Base-by-base conservation (phyloP, 78 protist species). In the Dictyostelium purpureum region DNA sequence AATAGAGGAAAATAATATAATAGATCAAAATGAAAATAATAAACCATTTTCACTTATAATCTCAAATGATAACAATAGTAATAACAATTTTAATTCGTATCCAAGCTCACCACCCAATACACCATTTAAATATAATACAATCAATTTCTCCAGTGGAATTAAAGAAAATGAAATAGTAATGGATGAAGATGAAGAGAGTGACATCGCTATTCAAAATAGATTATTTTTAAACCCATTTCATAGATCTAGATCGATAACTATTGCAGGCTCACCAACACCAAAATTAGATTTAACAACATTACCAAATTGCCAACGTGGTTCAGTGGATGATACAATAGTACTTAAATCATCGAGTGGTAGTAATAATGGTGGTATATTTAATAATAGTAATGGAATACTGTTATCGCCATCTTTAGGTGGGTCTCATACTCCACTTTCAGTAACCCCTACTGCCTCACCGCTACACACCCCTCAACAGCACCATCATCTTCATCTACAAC, bases 191-290 rank as follows among this genome's bases (percentile, higher is more conserved):
- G 79, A 73, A 73, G 70, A 63, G 11, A 79, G 88, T 49, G 88
- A 79, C 35, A 66, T 79, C 2, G 88, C 77, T 14, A 56, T 49
- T 66, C 59, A 66, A 21, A 63, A 69, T 61, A n/a, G 66, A 61
- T 54, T 63, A 79, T 79, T 79, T 35, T 37, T 79, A 42, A 79
- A 70, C 49, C 88, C 88, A 47, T 7, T 47, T 16, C 16, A 57
- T 2, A 37, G 90, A 24, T 12, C 40, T 5, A 83, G 90, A 83
- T 67, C 90, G 10, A 51, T 66, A n/a, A 83, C 90, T 33, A 56
- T 83, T 18, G 69, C 90, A 14, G 90, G 90, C 2, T 33, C 90
- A 56, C 80, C 80, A 37, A 51, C 80, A 33, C 45, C 59, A 21
- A 51, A 42, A 37, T 4, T 38, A 5, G 28, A 6, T 38, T 47